Evolutionary conservation across 1,139 yeast genomes (phyloP).

Genomic region (Taphrina populina): DNA sequence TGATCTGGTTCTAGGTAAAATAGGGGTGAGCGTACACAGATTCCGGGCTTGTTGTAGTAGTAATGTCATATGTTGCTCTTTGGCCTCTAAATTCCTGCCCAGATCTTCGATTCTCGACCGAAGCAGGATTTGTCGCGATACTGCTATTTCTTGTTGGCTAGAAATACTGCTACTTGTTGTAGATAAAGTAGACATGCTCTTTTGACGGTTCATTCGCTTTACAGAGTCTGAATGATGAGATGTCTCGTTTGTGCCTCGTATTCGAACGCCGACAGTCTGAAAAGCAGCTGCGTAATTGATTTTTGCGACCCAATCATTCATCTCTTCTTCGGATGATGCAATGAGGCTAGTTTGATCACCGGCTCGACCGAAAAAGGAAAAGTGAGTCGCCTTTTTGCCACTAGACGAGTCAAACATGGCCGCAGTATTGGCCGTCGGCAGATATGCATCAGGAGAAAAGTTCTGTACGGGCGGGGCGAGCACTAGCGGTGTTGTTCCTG

Average conservation of each 20-base stretch:
- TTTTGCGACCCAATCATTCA: constrained; percentile 56
- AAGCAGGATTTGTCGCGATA: constrained; percentile 35
- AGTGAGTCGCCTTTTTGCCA: constrained; percentile 38
- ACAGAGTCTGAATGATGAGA: neutral
- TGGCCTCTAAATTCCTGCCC: constrained; percentile 44
- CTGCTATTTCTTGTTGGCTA: constrained; percentile 34
- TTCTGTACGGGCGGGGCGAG: constrained; percentile 47
- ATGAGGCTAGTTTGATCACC: constrained; percentile 47
- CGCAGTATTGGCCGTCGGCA: constrained; percentile 46
- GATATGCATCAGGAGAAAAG: constrained; percentile 46
- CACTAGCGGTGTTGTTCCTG: constrained; percentile 36
- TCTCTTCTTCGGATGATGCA: constrained; percentile 46
- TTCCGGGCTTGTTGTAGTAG: constrained; percentile 48
- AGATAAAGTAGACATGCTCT: constrained; percentile 8
- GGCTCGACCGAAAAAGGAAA: constrained; percentile 44
- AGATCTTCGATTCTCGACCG: constrained; percentile 43
- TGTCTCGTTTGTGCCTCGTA: constrained; percentile 24
- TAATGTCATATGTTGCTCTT: constrained; percentile 46
- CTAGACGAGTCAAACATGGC: constrained; percentile 42
- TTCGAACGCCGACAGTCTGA: constrained; percentile 48
- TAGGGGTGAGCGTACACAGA: constrained; percentile 54
- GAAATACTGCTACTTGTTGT: constrained; percentile 5
- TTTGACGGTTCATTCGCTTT: constrained; percentile 12
- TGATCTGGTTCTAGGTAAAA: constrained; percentile 55
- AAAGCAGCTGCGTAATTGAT: constrained; percentile 59